Evolutionary conservation across 257 asterid genomes (phyloP).

Genomic region (Solanum chiquidenum): DNA sequence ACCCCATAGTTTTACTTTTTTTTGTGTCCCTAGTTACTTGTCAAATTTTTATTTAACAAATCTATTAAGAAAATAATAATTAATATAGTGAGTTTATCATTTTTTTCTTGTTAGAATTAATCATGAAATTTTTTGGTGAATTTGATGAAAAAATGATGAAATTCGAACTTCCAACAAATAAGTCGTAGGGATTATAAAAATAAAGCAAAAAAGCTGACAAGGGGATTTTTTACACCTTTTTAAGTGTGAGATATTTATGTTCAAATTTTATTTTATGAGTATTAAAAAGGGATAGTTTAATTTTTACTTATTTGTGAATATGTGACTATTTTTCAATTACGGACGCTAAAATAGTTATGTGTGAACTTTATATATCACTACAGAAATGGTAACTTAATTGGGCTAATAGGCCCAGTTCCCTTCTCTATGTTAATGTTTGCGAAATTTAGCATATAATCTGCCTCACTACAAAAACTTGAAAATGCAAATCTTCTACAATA

Average conservation of each 20-base stretch:
- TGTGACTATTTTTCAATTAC: neutral
- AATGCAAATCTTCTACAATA: neutral
- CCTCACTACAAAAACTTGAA: neutral
- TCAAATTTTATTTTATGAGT: no score
- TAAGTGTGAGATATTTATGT: neutral
- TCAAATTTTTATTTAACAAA: no score
- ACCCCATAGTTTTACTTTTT: neutral
- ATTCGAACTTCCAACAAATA: no score
- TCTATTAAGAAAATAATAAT: no score
- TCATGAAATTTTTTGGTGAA: no score
- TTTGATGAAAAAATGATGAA: no score
- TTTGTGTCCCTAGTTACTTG: no score
- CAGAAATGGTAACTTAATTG: neutral
- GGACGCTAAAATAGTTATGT: neutral
- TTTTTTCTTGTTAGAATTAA: no score
- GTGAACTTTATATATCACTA: neutral
- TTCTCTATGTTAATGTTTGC: neutral
- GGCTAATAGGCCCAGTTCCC: neutral
- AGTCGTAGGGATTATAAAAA: no score
- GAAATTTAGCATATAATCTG: neutral
- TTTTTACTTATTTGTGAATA: neutral
- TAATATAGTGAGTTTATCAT: accelerated
- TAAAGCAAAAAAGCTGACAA: no score
- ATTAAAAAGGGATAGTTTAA: neutral
- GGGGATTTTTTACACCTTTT: no score